phyloP scores from a whole-genome alignment of 2,329 filamentous ascomycete species.

The Scopulariopsis brevicaulis region DNA sequence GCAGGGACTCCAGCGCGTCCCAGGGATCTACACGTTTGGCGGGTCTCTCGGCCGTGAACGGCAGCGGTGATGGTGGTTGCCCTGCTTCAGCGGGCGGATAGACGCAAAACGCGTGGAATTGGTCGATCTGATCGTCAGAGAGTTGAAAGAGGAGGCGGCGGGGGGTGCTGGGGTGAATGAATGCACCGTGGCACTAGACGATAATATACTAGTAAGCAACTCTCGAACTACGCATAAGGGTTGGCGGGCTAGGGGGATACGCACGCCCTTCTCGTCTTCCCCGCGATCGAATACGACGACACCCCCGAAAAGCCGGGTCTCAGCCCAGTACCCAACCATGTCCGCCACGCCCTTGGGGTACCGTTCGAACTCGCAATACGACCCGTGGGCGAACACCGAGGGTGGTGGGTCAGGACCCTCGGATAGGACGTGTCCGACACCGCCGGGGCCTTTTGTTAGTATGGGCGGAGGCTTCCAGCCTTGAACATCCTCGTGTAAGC shows the following conservation, averaged over 20 bases:
- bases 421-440: too few species aligned
- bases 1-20: neutral
- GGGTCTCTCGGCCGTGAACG: neutral
- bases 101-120: neutral
- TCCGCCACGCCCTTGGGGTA: slow-evolving; percentile 14
- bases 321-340: slow-evolving; percentile 16
- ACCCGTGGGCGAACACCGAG: neutral
- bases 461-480: too few species aligned
- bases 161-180: neutral
- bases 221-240: neutral
- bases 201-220: neutral
- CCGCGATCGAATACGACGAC: slow-evolving; percentile 17
- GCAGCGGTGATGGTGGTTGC: neutral
- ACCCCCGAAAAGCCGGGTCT: slow-evolving; percentile 16
- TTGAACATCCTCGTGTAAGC: neutral
- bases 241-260: neutral
- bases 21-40: neutral
- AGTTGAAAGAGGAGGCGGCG: neutral
- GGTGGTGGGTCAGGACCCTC: neutral
- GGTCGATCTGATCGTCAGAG: neutral
- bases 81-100: neutral
- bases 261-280: slow-evolving; percentile 9
- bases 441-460: too few species aligned
- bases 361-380: slow-evolving; percentile 12
- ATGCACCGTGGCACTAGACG: neutral